Conservation (phyloP, 805 yeast species). For the Diddensiella caesifluorescens region DNA sequence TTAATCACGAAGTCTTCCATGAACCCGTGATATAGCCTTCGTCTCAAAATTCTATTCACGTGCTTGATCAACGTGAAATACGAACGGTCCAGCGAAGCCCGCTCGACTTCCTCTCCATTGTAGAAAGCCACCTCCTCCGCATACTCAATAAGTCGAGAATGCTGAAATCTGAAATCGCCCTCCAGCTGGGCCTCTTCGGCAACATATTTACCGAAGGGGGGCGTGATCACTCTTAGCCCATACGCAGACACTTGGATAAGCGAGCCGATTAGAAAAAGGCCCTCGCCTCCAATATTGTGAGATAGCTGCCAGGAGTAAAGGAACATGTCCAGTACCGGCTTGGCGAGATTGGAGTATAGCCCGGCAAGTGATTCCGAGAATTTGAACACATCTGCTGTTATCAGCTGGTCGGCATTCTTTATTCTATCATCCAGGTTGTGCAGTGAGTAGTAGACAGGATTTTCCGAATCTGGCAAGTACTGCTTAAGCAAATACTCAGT, state of each 20-base stretch:
- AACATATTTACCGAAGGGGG: conserved; percentile 81
- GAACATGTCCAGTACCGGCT: conserved; percentile 74
- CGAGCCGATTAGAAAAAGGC: conserved; percentile 68
- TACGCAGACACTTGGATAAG: conserved; percentile 77
- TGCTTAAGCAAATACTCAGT: conserved; percentile 60
- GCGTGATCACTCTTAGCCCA: conserved; percentile 69
- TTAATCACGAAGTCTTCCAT: conserved; percentile 86
- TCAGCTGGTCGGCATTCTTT: conserved; percentile 74
- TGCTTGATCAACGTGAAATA: conserved; percentile 79
- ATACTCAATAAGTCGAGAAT: conserved; percentile 71
- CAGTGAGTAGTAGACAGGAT: conserved; percentile 67
- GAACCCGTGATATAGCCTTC: conserved; percentile 70
- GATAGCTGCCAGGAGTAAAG: conserved; percentile 76
- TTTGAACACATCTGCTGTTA: conserved; percentile 73
- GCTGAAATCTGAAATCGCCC: conserved; percentile 77
- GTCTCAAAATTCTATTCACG: conserved; percentile 66
- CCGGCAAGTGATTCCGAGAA: conserved; percentile 66
- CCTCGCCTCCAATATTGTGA: conserved; percentile 50
- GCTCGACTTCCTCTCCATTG: conserved; percentile 74
- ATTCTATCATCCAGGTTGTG: conserved; percentile 54
- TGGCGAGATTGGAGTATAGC: conserved; percentile 76
- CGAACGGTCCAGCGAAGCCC: conserved; percentile 67
- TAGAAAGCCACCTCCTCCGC: conserved; percentile 84
- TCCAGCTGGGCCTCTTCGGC: conserved; percentile 73
- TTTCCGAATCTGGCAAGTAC: conserved; percentile 62